Evolutionary conservation across 2,329 filamentous ascomycete genomes (phyloP), one percentile per base, ranked within the genome.

Genomic region (Fusarium sp.): DNA sequence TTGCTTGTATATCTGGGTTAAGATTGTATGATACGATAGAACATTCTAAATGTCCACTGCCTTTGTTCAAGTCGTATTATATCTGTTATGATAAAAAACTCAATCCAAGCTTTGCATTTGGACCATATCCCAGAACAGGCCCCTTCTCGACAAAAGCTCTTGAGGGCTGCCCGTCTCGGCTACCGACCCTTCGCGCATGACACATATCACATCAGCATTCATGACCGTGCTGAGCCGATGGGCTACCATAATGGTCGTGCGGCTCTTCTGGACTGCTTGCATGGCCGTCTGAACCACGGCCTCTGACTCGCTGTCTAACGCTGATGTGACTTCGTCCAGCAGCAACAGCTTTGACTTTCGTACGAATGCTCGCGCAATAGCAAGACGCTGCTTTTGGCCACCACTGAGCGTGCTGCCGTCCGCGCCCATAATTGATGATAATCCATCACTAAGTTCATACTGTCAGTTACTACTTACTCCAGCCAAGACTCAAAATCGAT

Each of bases 161-260:
- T 13, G 10, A 5, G 80, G 79, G 6, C 67, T 74, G 1, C 80
- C 80, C 49, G 69, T 70, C 58, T 81, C 78, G 2, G 78, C 70
- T 24, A 80, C 71, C 12, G 46, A 67, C 1, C 80, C 80, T 7
- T 76, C 73, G 9, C 74, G 74, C 55, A 82, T 70, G 4, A 82
- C 74, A 52, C 78, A 80, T 41, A 81, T 81, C 2, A 73, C 61
- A 53, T 81, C 78, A 1, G 79, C 78, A 9, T 72, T 74, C 47
- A 75, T 70, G 13, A 81, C 76, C 4, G 77, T 81, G 13, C 74
- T 71, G 7, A 81, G 61, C 12, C 79, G 68, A 64, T 81, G 78
- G 4, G 91, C 91, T 9, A 94, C 90, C 3, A 90, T 89, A 6
- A 94, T 80, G 53, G 90, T 91, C 1, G 91, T 87, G 6, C 84